Evolutionary conservation across 306 rosid species (phyloP).

Genomic region (Sechiopsis laciniata): DNA sequence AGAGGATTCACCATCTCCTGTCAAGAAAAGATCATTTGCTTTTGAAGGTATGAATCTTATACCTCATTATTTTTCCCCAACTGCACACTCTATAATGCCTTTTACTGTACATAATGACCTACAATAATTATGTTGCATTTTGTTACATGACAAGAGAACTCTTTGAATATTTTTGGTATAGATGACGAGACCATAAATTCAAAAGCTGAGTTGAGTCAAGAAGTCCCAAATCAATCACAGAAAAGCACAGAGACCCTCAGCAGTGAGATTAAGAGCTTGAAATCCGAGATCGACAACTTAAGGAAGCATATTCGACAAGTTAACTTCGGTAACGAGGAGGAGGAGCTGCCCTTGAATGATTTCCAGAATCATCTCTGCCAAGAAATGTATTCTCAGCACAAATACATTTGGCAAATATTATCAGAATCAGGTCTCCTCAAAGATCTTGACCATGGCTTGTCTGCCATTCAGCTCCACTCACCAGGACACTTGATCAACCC

Average conservation of each 20-base stretch:
- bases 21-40: slow-evolving; percentile 57
- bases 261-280: slow-evolving; percentile 31
- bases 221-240: slow-evolving; percentile 30
- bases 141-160: slow-evolving; percentile 13
- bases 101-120: background rate
- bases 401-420: slow-evolving; percentile 61
- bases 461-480: slow-evolving; percentile 34
- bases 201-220: slow-evolving; percentile 34
- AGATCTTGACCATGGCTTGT: slow-evolving; percentile 38
- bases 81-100: background rate
- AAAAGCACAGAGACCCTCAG: slow-evolving; percentile 33
- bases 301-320: slow-evolving; percentile 36
- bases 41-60: slow-evolving; percentile 40
- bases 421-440: slow-evolving; percentile 52
- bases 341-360: slow-evolving; percentile 28
- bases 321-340: slow-evolving; percentile 34
- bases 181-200: slow-evolving; percentile 41
- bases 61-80: slow-evolving; percentile 12
- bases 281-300: slow-evolving; percentile 36
- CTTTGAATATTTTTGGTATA: slow-evolving; percentile 34
- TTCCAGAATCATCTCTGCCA: slow-evolving; percentile 23
- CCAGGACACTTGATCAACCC: slow-evolving; percentile 41
- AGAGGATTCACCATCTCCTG: slow-evolving; percentile 91
- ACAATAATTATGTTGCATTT: background rate
- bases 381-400: slow-evolving; percentile 51